A percentile compares a stretch with the other conserved stretches of the same genome.
Evolutionary conservation across 139 green algal genomes (phyloP).

Genomic region (Coelastrella sp.): DNA sequence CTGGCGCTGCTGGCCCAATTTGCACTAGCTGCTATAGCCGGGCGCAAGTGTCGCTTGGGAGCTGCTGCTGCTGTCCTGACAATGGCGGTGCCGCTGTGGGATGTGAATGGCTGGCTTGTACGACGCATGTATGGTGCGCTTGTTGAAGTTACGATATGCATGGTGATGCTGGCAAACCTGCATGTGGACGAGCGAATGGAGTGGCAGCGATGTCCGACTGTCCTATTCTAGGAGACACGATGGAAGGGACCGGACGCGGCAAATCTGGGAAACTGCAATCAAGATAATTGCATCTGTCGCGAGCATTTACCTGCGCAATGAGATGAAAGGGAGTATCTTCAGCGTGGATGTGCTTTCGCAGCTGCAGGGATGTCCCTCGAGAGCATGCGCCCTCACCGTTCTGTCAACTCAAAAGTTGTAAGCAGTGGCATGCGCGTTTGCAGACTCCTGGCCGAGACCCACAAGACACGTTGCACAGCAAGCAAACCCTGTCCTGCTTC

Average conservation of each 20-base stretch:
- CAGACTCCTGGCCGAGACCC: no score
- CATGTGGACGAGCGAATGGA: neutral
- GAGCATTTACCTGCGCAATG: neutral
- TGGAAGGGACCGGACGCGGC: no score
- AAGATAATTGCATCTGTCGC: neutral
- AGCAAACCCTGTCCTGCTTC: neutral
- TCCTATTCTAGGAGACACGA: no score
- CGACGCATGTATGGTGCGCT: neutral
- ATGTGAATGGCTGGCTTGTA: neutral
- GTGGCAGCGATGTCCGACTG: no score
- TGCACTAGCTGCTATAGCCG: constrained; percentile 15
- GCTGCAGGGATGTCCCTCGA: neutral
- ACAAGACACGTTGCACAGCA: neutral
- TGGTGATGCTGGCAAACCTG: neutral
- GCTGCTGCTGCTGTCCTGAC: constrained; percentile 9
- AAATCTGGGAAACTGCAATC: neutral
- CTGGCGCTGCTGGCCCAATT: neutral
- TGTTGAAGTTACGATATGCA: neutral
- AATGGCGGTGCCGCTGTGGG: neutral
- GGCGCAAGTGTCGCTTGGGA: neutral
- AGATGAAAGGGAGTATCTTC: neutral
- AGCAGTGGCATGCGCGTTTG: neutral
- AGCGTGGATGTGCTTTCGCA: neutral
- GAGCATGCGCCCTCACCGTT: neutral
- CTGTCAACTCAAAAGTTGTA: neutral